Percentiles rank a stretch among this genome's conserved stretches.
phyloP scores from a whole-genome alignment of 345 rosid species.

The Gynandropsis gynandra region DNA sequence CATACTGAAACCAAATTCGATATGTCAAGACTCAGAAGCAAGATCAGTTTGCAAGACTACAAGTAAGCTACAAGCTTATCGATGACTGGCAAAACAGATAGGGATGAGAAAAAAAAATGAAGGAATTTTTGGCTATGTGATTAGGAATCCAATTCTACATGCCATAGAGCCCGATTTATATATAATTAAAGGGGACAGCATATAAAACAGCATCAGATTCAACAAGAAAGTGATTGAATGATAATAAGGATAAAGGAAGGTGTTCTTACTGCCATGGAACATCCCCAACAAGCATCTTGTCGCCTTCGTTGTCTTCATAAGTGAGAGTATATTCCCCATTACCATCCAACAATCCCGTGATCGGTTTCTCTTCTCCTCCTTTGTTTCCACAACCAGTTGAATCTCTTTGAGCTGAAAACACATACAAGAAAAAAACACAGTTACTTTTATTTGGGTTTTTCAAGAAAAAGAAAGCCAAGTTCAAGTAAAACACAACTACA shows the following conservation, averaged over 20 bases:
- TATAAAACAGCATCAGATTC: slow-evolving; percentile 37
- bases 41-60: too few relatives aligned
- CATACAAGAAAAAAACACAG: background rate
- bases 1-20: slow-evolving; percentile 38
- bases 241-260: slow-evolving; percentile 22
- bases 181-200: too few relatives aligned
- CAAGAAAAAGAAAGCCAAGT: too few relatives aligned
- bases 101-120: too few relatives aligned
- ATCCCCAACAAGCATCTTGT: slow-evolving; percentile 99
- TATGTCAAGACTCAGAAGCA: slow-evolving; percentile 24
- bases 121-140: slow-evolving; percentile 24
- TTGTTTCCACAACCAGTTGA: slow-evolving; percentile 40
- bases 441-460: too few relatives aligned
- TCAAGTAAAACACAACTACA: too few relatives aligned
- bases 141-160: slow-evolving; percentile 24
- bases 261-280: slow-evolving; percentile 99
- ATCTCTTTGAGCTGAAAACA: slow-evolving; percentile 68
- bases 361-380: slow-evolving; percentile 54
- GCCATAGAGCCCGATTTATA: too few relatives aligned
- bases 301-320: slow-evolving; percentile 97
- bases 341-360: slow-evolving; percentile 64
- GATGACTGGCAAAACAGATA: too few relatives aligned
- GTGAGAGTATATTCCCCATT: slow-evolving; percentile 94
- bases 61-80: background rate
- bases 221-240: too few relatives aligned